These are phyloP conservation scores for Pyrenophora teres DNA, from an alignment of 2,329 filamentous ascomycete genomes.

Conservation along the genomic window DNA sequence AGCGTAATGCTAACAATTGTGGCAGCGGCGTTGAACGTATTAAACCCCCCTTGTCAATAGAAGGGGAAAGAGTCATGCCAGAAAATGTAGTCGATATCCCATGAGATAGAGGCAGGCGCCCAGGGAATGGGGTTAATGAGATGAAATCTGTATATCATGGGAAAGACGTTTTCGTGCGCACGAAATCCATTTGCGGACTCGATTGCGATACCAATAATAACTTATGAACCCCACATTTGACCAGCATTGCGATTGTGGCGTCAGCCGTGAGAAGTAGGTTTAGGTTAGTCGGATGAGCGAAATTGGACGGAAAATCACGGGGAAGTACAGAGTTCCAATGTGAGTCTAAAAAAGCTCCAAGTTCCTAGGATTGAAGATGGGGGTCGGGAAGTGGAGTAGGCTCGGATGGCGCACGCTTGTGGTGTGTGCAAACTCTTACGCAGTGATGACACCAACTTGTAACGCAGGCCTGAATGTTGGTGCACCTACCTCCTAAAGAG, in stretches of 20 bases:
- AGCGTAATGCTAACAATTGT: conserved; percentile 3
- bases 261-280: neutral
- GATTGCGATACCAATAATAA: neutral
- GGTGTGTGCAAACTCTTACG: no score
- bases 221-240: neutral
- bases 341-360: neutral
- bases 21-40: conserved; percentile 20
- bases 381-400: no score
- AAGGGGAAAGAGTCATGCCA: neutral
- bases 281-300: neutral
- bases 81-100: neutral
- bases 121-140: no score
- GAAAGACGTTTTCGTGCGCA: neutral
- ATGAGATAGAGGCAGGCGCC: neutral
- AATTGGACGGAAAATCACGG: neutral
- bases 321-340: neutral
- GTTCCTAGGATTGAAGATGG: no score
- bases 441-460: no score
- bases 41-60: conserved; percentile 15
- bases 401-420: no score
- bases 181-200: neutral
- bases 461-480: no score
- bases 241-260: neutral
- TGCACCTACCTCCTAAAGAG: no score
- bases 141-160: neutral